Evolutionary conservation across 192 early-diverging fungal species (phyloP).

Genomic region (Pilaira anomala): DNA sequence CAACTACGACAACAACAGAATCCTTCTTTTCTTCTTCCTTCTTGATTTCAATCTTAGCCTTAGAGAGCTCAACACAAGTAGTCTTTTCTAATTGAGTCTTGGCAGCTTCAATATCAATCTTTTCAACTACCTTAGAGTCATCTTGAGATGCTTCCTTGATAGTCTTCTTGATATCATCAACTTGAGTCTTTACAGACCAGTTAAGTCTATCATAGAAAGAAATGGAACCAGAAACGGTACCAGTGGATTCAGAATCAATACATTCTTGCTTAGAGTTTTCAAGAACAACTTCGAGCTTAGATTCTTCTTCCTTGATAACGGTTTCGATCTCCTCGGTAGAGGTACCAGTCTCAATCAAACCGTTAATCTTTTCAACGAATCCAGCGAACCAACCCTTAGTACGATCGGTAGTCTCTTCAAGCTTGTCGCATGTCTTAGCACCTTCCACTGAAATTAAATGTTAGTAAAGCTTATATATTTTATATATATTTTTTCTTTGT

Average conservation of each 20-base stretch:
- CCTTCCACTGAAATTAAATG: not conserved
- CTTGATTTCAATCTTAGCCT: not conserved
- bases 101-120: not conserved
- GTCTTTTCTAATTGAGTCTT: not conserved
- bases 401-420: not conserved
- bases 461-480: not conserved
- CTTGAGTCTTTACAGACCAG: not conserved
- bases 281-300: not conserved
- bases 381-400: not conserved
- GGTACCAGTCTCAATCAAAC: not conserved
- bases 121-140: not conserved
- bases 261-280: not conserved
- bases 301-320: not conserved
- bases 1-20: not conserved
- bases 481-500: not conserved
- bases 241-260: not conserved
- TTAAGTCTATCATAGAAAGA: constrained; percentile 3
- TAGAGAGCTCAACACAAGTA: not conserved
- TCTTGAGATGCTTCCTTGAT: not conserved
- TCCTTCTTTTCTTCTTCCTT: not conserved
- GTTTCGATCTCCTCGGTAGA: constrained; percentile 1
- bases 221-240: not conserved
- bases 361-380: not conserved
- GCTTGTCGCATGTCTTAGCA: not conserved
- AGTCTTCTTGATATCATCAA: not conserved